These are phyloP conservation scores for Sechiopsis laciniata DNA, from an alignment of 306 rosid species.

Conservation along the genomic window DNA sequence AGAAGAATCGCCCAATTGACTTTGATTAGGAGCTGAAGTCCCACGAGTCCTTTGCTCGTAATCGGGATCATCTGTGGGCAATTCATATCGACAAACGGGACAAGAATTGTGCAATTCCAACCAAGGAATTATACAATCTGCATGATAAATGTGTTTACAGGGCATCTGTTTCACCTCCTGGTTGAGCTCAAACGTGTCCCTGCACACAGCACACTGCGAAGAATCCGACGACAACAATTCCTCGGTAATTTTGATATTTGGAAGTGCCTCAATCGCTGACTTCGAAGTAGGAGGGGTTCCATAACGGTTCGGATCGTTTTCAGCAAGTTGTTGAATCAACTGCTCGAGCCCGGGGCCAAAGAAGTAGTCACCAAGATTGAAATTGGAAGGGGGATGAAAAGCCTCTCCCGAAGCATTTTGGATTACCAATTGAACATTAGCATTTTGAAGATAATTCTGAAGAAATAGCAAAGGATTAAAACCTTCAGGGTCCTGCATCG, in stretches of 20 bases:
- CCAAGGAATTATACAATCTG: constrained; percentile 82
- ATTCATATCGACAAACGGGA: constrained; percentile 85
- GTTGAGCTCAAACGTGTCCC: constrained; percentile 57
- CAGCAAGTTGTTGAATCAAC: constrained; percentile 88
- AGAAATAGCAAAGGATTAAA: constrained; percentile 64
- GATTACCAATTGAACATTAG: constrained; percentile 69
- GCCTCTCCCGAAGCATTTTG: constrained; percentile 49
- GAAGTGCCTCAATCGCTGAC: constrained; percentile 54
- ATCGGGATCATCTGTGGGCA: constrained; percentile 80
- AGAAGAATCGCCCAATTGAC: constrained; percentile 30
- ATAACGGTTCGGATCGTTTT: constrained; percentile 79
- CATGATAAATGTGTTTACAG: constrained; percentile 78
- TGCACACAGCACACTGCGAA: constrained; percentile 86
- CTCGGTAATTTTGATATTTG: constrained; percentile 42
- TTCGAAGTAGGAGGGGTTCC: constrained; percentile 88
- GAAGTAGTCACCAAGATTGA: constrained; percentile 77
- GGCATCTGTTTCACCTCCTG: constrained; percentile 81
- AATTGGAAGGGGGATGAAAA: constrained; percentile 44
- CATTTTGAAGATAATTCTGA: constrained; percentile 69
- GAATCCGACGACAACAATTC: constrained; percentile 63
- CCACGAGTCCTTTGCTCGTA: constrained; percentile 55
- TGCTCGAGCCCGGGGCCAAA: constrained; percentile 92
- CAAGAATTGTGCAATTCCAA: constrained; percentile 82
- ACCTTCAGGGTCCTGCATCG: constrained; percentile 46
- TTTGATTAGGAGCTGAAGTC: constrained; percentile 25